A percentile compares a stretch with the other conserved stretches of the same genome.
These are phyloP conservation scores for Metschnikowia borealis DNA, from an alignment of 805 yeast species.

Conservation along the genomic window DNA sequence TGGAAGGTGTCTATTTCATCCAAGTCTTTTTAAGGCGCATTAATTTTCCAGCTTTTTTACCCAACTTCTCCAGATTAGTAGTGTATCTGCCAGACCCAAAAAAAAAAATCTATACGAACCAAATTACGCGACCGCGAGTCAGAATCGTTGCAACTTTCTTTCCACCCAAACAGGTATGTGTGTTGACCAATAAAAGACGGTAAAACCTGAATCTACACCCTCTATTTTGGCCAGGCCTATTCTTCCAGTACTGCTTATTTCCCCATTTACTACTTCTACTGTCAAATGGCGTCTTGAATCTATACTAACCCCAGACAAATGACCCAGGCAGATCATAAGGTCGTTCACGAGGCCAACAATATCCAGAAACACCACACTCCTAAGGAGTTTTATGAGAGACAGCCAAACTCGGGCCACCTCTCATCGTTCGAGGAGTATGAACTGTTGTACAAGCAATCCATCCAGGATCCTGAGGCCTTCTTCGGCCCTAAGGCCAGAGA, in stretches of 20 bases:
- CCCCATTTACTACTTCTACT: no score
- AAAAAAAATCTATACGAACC: constrained; percentile 5
- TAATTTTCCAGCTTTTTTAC: constrained; percentile 1
- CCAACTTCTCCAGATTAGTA: constrained; percentile 10
- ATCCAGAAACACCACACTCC: constrained; percentile 50
- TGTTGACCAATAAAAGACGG: background rate
- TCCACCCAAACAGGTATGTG: constrained; percentile 4
- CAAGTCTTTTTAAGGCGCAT: background rate
- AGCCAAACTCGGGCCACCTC: constrained; percentile 60
- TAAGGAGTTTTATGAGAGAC: constrained; percentile 49
- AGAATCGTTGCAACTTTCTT: constrained; percentile 3
- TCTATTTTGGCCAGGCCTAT: background rate
- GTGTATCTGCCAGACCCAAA: constrained; percentile 11
- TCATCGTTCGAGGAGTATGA: constrained; percentile 64
- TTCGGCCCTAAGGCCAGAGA: constrained; percentile 53
- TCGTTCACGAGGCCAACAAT: constrained; percentile 61
- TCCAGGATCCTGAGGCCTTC: constrained; percentile 50
- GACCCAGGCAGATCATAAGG: constrained; percentile 35
- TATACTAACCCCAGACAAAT: constrained; percentile 18
- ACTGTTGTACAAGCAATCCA: constrained; percentile 50
- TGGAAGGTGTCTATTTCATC: background rate
- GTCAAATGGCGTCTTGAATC: background rate
- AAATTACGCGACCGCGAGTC: constrained; percentile 2
- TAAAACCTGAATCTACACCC: no score
- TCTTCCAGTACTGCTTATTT: background rate